A percentile compares a stretch with the other conserved stretches of the same genome.
Conservation (phyloP, 768 basidiomycete species). For the Galerina sulciceps region DNA sequence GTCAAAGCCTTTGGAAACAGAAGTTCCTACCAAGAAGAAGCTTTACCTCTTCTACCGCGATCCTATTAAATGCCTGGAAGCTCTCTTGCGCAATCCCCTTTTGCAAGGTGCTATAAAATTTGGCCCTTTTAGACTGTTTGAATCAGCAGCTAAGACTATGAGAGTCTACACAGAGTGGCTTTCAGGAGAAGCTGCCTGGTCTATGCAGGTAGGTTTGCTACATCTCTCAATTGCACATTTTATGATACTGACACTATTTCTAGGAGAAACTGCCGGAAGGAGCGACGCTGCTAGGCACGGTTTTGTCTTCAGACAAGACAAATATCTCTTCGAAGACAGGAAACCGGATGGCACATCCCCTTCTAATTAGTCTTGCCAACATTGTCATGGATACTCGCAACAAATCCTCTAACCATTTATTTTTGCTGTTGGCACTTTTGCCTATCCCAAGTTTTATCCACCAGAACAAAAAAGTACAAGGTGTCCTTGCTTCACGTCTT, state of each 20-base stretch:
- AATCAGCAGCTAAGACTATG: conserved; percentile 9
- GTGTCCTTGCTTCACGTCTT: conserved; percentile 28
- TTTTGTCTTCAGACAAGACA: conserved; percentile 37
- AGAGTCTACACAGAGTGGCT: conserved; percentile 23
- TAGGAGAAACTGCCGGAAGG: conserved; percentile 24
- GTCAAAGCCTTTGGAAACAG: conserved; percentile 9
- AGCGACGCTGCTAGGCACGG: conserved; percentile 30
- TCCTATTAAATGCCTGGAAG: conserved; percentile 30
- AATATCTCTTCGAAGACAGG: conserved; percentile 34
- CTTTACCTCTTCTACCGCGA: conserved; percentile 30
- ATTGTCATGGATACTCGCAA: conserved; percentile 29
- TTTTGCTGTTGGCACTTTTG: conserved; percentile 29
- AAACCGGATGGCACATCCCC: conserved; percentile 31
- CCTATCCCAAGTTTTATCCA: conserved; percentile 35
- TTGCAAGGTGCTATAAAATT: conserved; percentile 27
- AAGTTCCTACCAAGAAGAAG: conserved; percentile 25
- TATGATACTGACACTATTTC: too few relatives aligned
- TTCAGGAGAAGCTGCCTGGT: conserved; percentile 19
- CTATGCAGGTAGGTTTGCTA: conserved; percentile 23
- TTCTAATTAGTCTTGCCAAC: conserved; percentile 35
- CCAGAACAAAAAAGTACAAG: conserved; percentile 20
- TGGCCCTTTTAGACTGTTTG: conserved; percentile 13
- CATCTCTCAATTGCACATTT: neutral
- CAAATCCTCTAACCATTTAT: conserved; percentile 34
- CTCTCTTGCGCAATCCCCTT: conserved; percentile 27